Percentiles rank a stretch among this genome's conserved stretches.
phyloP scores from a whole-genome alignment of 2,329 filamentous ascomycete species.

The Sphaerostilbella broomeana region DNA sequence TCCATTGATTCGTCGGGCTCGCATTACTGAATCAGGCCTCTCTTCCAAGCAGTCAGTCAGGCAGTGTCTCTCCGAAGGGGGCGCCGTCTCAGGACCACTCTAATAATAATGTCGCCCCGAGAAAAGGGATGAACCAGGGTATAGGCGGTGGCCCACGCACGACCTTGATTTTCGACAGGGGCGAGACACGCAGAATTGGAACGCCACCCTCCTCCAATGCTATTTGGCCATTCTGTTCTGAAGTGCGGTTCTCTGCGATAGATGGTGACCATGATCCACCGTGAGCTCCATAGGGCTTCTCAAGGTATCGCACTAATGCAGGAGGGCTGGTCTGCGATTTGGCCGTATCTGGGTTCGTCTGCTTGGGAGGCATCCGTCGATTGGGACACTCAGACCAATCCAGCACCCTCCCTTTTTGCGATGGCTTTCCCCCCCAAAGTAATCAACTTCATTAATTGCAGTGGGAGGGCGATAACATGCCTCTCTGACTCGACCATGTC shows the following conservation, averaged over 20 bases:
- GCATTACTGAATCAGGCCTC: not conserved
- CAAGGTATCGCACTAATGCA: constrained; percentile 11
- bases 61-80: not conserved
- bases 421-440: not conserved
- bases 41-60: not conserved
- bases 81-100: constrained; percentile 3
- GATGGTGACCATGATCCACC: constrained; percentile 4
- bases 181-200: not conserved
- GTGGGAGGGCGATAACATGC: not conserved
- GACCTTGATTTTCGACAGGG: constrained; percentile 5
- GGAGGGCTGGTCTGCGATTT: constrained; percentile 10
- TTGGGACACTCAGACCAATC: constrained; percentile 1
- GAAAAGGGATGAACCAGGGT: constrained; percentile 11
- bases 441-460: constrained; percentile 7
- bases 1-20: not conserved
- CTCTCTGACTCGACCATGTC: not conserved
- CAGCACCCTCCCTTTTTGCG: not conserved
- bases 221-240: too few species aligned
- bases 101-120: constrained; percentile 2
- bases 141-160: constrained; percentile 2
- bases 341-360: constrained; percentile 3
- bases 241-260: constrained; percentile 9
- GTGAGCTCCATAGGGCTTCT: not conserved
- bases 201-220: not conserved
- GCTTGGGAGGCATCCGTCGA: constrained; percentile 9